phyloP scores from a whole-genome alignment of 139 green algal species.

The Coelastrella sp. region DNA sequence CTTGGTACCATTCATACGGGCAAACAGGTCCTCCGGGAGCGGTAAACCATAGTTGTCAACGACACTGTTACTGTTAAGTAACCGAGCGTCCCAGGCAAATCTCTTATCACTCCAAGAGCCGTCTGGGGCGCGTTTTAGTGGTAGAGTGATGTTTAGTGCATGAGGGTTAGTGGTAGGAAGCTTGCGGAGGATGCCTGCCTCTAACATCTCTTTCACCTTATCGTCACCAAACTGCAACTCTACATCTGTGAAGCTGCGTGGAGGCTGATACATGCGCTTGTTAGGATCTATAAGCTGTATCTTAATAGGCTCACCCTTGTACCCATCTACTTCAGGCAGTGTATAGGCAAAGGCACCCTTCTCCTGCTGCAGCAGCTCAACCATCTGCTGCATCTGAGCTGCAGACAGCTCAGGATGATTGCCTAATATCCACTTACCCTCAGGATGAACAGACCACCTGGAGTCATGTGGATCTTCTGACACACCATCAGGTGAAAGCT shows the following conservation, averaged over 20 bases:
- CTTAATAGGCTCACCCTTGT: not conserved
- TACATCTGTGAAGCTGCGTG: not conserved
- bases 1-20: not conserved
- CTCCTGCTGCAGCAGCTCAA: not conserved
- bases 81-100: slow-evolving; percentile 42
- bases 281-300: not conserved
- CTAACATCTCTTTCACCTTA: slow-evolving; percentile 33
- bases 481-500: not conserved
- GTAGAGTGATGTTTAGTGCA: slow-evolving; percentile 27
- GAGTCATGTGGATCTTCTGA: not conserved
- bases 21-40: slow-evolving; percentile 46
- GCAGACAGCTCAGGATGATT: slow-evolving; percentile 14
- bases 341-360: not conserved
- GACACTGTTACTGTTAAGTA: slow-evolving; percentile 43
- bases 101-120: slow-evolving; percentile 36
- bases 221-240: slow-evolving; percentile 23
- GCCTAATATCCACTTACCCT: slow-evolving; percentile 12
- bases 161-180: not conserved
- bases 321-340: not conserved
- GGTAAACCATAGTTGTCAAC: slow-evolving; percentile 46
- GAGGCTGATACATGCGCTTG: slow-evolving; percentile 22
- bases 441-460: not conserved
- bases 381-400: not conserved
- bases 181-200: slow-evolving; percentile 9
- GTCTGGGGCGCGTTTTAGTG: slow-evolving; percentile 39